Evolutionary conservation across 2,329 filamentous ascomycete species (phyloP).

Genomic region (Curvularia spicifera): DNA sequence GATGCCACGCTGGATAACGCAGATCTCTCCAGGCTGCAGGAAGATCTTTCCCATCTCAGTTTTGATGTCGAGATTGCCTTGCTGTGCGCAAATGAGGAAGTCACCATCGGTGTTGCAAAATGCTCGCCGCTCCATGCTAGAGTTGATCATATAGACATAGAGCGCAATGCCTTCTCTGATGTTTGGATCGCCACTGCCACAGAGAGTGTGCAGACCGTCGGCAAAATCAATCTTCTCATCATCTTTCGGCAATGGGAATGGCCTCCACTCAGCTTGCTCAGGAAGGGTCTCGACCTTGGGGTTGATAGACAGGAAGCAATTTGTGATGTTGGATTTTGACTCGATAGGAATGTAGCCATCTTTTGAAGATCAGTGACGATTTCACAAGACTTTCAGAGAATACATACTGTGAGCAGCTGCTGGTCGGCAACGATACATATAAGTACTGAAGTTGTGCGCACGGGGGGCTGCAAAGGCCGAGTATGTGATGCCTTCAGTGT

Average conservation of each 20-base stretch:
- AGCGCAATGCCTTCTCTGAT: constrained; percentile 58
- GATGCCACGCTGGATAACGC: constrained; percentile 51
- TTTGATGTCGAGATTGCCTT: constrained; percentile 48
- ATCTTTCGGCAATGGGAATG: constrained; percentile 50
- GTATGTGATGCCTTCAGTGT: constrained; percentile 56
- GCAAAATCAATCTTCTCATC: constrained; percentile 55
- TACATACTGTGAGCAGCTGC: constrained; percentile 51
- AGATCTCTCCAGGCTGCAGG: constrained; percentile 50
- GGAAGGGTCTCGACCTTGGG: constrained; percentile 56
- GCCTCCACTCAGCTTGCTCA: constrained; percentile 58
- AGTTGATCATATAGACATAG: constrained; percentile 58
- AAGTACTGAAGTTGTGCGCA: constrained; percentile 52
- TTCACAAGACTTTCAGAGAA: constrained; percentile 2
- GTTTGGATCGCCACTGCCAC: constrained; percentile 60
- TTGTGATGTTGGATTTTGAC: constrained; percentile 46
- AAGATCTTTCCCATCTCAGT: constrained; percentile 51
- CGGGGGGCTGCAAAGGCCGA: constrained; percentile 54
- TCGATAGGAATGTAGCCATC: constrained; percentile 38
- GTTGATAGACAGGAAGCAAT: constrained; percentile 57
- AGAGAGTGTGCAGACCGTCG: constrained; percentile 58
- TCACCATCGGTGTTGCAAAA: constrained; percentile 56
- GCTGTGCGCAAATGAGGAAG: constrained; percentile 48
- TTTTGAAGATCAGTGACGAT: constrained; percentile 16
- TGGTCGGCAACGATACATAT: constrained; percentile 54
- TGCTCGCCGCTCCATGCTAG: constrained; percentile 54